Base-by-base conservation (phyloP, 345 rosid species). In the Salix koriyanagi region DNA sequence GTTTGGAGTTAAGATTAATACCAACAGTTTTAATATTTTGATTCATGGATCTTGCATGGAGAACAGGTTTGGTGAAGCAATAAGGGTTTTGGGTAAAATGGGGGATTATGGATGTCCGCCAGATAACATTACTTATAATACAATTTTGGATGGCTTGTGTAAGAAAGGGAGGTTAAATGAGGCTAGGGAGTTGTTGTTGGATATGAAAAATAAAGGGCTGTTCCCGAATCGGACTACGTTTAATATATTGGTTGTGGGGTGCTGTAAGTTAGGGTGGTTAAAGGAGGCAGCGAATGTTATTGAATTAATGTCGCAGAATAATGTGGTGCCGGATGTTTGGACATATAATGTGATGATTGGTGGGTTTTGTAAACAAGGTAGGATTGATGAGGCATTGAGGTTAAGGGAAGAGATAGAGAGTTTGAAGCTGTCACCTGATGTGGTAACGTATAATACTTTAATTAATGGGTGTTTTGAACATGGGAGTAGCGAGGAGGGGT, bases 131-230 rank as follows among this genome's bases (percentile, higher is more conserved):
- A 84, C 90, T 0, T 95, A 89, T 85, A 93, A 90, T 80, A 93
- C 97, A 10, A 76, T 95, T 65, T 81, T 93, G 74, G 90, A 87
- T 82, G 89, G 84, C 6, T 71, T 93, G 78, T 84, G 85, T 69
- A 93, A 95, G 93, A 93, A 84, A 79, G 94, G 97, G 7, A 91
- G 84, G 84, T 79, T 95, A 85, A 86, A 72, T 75, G 93, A 88
- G 81, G 89, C 88, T 28, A 84, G 88, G 87, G 84, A 86, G 34
- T 79, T 93, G 85, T 81, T 95, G 89, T 77, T 66, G 64, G 90
- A 87, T 65, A 93, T 91, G 97, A 91, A 87, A 85, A 85, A 73
- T 50, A 80, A 71, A n/a, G 89, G 90, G 5, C 80, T 93, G 88
- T 6, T 82, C 11, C 97, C 97, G 0, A 78, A 90, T 81, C 79